phyloP scores from a whole-genome alignment of 331 rosid genomes.

The Ulmus americana region DNA sequence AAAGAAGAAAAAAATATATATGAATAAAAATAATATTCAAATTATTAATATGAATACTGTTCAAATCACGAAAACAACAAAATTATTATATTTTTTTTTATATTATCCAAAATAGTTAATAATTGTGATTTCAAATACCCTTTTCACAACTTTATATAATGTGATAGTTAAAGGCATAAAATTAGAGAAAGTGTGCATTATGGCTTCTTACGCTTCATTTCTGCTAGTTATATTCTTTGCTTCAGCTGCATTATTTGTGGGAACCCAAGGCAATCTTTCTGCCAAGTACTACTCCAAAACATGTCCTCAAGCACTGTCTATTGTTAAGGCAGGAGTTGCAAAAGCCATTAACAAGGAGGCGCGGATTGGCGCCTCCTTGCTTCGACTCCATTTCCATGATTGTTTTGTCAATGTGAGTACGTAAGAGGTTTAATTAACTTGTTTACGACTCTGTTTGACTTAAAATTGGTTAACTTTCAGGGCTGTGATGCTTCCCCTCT shows the following conservation, averaged over 20 bases:
- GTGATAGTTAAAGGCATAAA: too few species aligned
- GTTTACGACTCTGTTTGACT: neutral
- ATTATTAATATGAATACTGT: too few species aligned
- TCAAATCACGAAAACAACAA: too few species aligned
- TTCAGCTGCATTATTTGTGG: constrained; percentile 8
- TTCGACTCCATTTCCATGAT: constrained; percentile 36
- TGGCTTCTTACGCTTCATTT: constrained; percentile 32
- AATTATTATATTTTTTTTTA: too few species aligned
- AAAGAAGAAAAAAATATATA: too few species aligned
- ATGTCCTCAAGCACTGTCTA: constrained; percentile 21
- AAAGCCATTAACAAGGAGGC: constrained; percentile 21
- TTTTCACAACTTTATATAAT: neutral
- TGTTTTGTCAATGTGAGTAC: constrained; percentile 36
- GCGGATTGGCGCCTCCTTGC: constrained; percentile 32
- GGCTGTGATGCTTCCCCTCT: constrained; percentile 75
- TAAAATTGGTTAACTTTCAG: constrained; percentile 20
- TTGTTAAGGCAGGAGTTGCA: constrained; percentile 8
- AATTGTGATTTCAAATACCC: too few species aligned
- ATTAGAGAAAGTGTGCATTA: constrained; percentile 3
- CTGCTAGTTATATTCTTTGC: constrained; percentile 23
- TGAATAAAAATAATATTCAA: too few species aligned
- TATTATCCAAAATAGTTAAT: too few species aligned
- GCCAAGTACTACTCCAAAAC: constrained; percentile 6
- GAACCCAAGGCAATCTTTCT: constrained; percentile 19
- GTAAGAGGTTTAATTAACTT: constrained; percentile 43